phyloP scores from a whole-genome alignment of 352 stramenopile genomes.

The Phytophthora pseudosyringae region DNA sequence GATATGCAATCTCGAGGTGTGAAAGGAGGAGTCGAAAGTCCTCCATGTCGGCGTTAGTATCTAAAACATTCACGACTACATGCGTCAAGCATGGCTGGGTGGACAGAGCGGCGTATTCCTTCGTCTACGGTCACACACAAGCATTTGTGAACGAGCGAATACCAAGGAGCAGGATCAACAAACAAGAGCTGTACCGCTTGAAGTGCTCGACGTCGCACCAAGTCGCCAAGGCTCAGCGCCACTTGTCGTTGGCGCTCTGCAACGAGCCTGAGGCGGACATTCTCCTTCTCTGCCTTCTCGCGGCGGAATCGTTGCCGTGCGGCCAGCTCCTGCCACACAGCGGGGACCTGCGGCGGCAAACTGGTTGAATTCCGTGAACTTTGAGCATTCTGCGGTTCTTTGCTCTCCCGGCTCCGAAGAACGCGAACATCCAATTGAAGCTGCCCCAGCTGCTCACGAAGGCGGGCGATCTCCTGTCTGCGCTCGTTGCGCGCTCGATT shows the following conservation, averaged over 20 bases:
- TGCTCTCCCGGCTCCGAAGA: background rate
- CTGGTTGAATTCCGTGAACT: background rate
- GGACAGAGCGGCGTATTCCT: background rate
- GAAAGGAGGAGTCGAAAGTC: slow-evolving; percentile 28
- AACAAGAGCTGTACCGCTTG: background rate
- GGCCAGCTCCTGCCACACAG: background rate
- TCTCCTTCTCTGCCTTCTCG: background rate
- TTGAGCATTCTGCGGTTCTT: background rate
- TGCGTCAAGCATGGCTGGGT: background rate
- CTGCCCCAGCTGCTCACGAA: slow-evolving; percentile 40
- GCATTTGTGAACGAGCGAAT: too few species aligned
- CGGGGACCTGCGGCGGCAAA: background rate
- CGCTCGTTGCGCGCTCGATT: slow-evolving; percentile 37
- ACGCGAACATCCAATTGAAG: slow-evolving; percentile 12
- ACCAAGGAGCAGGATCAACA: background rate
- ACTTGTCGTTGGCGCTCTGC: background rate
- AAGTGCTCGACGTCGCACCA: too few species aligned
- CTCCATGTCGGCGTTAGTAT: background rate
- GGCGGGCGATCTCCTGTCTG: slow-evolving; percentile 47
- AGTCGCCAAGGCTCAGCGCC: background rate
- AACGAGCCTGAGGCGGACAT: background rate
- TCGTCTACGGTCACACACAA: background rate
- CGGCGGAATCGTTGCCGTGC: background rate
- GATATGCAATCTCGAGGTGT: slow-evolving; percentile 22
- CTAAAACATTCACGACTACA: background rate